phyloP scores from a whole-genome alignment of 805 yeast genomes.

The Cyberlindnera xylosilytica region DNA sequence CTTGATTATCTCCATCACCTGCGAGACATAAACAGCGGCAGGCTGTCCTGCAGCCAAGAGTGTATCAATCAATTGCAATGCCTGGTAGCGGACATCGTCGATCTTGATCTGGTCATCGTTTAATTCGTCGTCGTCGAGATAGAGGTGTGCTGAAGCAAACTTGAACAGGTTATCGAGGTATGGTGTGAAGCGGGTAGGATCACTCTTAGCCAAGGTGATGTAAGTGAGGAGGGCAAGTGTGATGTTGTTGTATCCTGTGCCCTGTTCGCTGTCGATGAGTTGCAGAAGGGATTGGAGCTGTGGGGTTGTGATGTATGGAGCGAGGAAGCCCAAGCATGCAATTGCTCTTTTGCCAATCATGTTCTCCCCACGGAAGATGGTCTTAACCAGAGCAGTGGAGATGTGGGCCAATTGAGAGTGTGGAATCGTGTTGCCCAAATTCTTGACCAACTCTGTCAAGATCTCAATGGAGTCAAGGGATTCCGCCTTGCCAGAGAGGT shows the following conservation, averaged over 20 bases:
- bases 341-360: constrained; percentile 50
- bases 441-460: constrained; percentile 50
- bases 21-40: constrained; percentile 25
- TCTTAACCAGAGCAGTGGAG: constrained; percentile 31
- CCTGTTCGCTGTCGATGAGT: constrained; percentile 19
- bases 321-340: constrained; percentile 43
- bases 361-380: constrained; percentile 39
- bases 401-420: constrained; percentile 32
- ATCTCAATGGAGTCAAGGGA: constrained; percentile 60
- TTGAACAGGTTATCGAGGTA: constrained; percentile 21
- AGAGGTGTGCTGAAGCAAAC: constrained; percentile 25
- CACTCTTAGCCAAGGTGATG: constrained; percentile 28
- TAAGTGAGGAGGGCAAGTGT: constrained; percentile 21
- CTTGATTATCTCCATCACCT: constrained; percentile 29
- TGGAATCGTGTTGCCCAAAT: constrained; percentile 42
- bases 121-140: constrained; percentile 27
- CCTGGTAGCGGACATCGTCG: constrained; percentile 50
- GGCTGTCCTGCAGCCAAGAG: constrained; percentile 40
- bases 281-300: constrained; percentile 25
- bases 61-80: constrained; percentile 37
- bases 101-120: constrained; percentile 40
- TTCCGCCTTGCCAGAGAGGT: constrained; percentile 29
- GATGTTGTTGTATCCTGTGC: constrained; percentile 21
- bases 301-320: constrained; percentile 27
- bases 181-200: constrained; percentile 24